These are phyloP conservation scores for Kwoniella bestiolae DNA, from an alignment of 768 basidiomycete genomes.

Conservation along the genomic window DNA sequence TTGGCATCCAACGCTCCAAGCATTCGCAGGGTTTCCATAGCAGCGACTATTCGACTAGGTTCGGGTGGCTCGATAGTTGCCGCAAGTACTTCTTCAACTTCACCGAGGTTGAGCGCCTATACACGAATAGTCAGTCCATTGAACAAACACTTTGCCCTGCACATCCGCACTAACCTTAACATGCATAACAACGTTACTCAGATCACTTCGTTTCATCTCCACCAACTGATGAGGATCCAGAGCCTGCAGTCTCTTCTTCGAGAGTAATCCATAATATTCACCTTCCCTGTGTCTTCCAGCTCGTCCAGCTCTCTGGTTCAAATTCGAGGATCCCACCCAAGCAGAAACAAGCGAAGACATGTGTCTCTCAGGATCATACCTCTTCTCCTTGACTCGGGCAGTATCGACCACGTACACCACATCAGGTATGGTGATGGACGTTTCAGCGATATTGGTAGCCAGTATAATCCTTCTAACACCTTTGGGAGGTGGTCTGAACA, in stretches of 20 bases:
- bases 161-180: conserved; percentile 65
- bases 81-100: conserved; percentile 82
- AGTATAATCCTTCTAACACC: conserved; percentile 87
- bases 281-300: conserved; percentile 89
- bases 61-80: conserved; percentile 88
- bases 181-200: conserved; percentile 94
- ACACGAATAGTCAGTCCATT: not conserved
- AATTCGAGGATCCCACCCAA: conserved; percentile 87
- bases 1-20: conserved; percentile 84
- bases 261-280: conserved; percentile 85
- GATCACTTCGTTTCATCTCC: conserved; percentile 90
- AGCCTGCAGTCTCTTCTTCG: conserved; percentile 65
- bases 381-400: conserved; percentile 82
- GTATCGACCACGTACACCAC: conserved; percentile 93
- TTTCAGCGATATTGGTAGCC: conserved; percentile 94
- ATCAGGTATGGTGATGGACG: conserved; percentile 91
- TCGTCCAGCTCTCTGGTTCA: conserved; percentile 88
- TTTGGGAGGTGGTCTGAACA: conserved; percentile 78
- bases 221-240: conserved; percentile 83
- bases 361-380: conserved; percentile 84
- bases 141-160: not conserved
- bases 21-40: conserved; percentile 77
- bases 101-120: conserved; percentile 78
- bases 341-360: conserved; percentile 87
- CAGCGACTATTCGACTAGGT: conserved; percentile 72